Conservation (phyloP, 345 rosid species). For the Moringa oleifera region DNA sequence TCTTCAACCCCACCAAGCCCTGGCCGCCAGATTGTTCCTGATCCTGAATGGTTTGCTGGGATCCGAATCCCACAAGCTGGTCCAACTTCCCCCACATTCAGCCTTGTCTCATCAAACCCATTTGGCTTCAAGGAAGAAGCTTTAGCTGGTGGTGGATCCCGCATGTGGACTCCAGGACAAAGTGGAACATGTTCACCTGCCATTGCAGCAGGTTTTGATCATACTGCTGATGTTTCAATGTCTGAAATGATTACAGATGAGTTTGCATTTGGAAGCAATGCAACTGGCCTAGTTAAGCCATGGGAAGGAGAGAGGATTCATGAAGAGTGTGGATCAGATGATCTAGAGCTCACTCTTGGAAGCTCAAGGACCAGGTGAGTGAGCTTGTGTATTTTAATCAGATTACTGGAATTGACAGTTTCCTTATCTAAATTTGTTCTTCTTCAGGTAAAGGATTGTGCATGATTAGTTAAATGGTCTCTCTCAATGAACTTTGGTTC, state of each 20-base stretch:
- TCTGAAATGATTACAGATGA: conserved; percentile 65
- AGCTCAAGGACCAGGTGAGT: conserved; percentile 66
- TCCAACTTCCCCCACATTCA: conserved; percentile 88
- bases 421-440: conserved; percentile 4
- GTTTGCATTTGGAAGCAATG: conserved; percentile 79
- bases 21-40: conserved; percentile 65
- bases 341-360: conserved; percentile 97
- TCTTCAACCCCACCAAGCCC: conserved; percentile 98
- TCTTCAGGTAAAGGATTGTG: conserved; percentile 4
- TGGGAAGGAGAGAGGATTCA: conserved; percentile 99
- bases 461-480: conserved; percentile 1
- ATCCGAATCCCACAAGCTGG: conserved; percentile 66
- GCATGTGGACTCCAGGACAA: conserved; percentile 93
- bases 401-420: neutral
- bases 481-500: conserved; percentile 2
- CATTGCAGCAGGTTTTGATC: conserved; percentile 63
- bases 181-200: conserved; percentile 97
- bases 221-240: conserved; percentile 80
- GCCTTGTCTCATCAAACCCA: conserved; percentile 71
- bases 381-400: neutral
- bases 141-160: conserved; percentile 64
- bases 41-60: conserved; percentile 84
- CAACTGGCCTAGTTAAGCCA: conserved; percentile 75
- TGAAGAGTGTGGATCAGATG: conserved; percentile 89
- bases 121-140: conserved; percentile 72